Base-by-base conservation (phyloP, 441 rosid species). In the Croton laevigatus region DNA sequence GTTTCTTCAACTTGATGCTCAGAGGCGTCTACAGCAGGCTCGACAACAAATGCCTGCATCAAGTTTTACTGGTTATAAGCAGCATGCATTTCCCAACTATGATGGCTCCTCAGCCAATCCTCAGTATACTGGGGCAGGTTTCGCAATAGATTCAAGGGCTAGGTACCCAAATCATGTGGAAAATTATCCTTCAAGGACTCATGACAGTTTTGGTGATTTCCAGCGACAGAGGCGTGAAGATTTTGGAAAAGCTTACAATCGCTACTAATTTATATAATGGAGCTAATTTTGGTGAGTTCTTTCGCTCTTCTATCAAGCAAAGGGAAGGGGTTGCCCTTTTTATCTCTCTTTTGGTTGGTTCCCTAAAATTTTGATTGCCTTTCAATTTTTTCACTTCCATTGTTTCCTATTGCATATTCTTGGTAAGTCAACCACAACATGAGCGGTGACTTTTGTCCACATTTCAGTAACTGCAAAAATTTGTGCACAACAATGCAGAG, bases 201-300 rank as follows among this genome's bases (percentile, higher is more conserved):
- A 88, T 71, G 91, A 87, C 69, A 80, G 79, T 72, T 89, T 73
- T 59, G 86, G 86, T 69, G 96, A 86, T 72, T 89, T 90, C 78
- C 94, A 91, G 73, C 92, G 82, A 59, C 96, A 84, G 80, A 90
- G 93, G 77, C 93, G 85, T 32, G 96, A 87, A 68, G 90, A 85
- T 75, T 95, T 85, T 83, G 93, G 93, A 72, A 94, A 88, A 84
- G 73, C 80, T 62, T 94, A 90, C 86, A 83, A 85, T 65, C 94
- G 90, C 48, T 92, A 88, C 78, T 94, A 82, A 64, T 67, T 76
- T 69, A 58, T 74, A 13, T 72, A 38, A 71, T 63, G 60, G 75
- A 73, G 65, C 60, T 74, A 73, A 54, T 66, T 73, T 79, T 66
- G 98, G 97, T 90, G 83, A 94, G 96, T 87, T 81, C 62, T 74